phyloP scores from a whole-genome alignment of 768 basidiomycete species.

The Phlegmacium glaucopus region DNA sequence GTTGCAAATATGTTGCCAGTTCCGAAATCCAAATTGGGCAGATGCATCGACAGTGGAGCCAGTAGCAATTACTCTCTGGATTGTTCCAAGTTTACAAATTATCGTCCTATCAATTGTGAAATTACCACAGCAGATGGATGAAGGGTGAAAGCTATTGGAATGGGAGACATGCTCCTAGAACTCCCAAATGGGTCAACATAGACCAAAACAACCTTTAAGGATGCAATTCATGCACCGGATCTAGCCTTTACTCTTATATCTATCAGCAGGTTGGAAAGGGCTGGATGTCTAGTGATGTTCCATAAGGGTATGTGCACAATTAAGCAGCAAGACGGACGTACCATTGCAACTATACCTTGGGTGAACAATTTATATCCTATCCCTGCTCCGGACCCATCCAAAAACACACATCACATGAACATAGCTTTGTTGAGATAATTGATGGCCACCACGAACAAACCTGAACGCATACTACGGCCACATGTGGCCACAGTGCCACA shows the following conservation, averaged over 20 bases:
- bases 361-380: no score
- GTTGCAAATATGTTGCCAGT: no score
- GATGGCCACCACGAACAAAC: no score
- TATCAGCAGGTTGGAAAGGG: neutral
- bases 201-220: constrained; percentile 3
- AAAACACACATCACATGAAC: no score
- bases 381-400: no score
- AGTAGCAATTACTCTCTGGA: neutral
- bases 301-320: neutral
- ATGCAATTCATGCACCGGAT: constrained; percentile 9
- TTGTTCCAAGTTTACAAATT: constrained; percentile 11
- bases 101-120: constrained; percentile 9
- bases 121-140: constrained; percentile 17
- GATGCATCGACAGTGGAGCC: no score
- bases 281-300: neutral
- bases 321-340: no score
- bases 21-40: no score
- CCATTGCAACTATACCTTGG: no score
- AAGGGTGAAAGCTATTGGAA: constrained; percentile 11
- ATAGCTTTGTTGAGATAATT: no score
- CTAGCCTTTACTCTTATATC: constrained; percentile 5
- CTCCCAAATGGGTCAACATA: constrained; percentile 14
- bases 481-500: no score
- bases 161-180: constrained; percentile 13
- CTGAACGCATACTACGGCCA: no score